These are phyloP conservation scores for Microcyclosporella mali DNA, from an alignment of 2,329 filamentous ascomycete species.

Conservation along the genomic window DNA sequence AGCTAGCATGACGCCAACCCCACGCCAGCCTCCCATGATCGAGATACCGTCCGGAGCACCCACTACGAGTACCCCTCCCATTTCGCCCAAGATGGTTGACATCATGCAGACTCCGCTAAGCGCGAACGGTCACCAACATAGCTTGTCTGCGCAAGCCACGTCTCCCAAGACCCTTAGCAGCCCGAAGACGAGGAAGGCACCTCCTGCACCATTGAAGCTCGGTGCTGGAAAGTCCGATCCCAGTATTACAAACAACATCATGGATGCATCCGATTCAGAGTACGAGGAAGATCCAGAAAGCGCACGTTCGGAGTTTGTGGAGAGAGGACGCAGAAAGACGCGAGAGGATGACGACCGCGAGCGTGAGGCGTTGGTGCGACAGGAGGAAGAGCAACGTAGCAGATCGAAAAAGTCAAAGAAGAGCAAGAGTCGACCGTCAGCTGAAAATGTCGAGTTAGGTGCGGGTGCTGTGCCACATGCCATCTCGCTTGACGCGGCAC, in stretches of 20 bases:
- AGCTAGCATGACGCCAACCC: slow-evolving; percentile 4
- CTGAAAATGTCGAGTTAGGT: slow-evolving; percentile 8
- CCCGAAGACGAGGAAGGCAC: slow-evolving; percentile 60
- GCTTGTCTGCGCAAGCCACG: slow-evolving; percentile 9
- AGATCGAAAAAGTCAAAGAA: slow-evolving; percentile 66
- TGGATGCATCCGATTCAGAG: slow-evolving; percentile 70
- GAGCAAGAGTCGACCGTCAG: slow-evolving; percentile 43
- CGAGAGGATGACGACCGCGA: slow-evolving; percentile 80
- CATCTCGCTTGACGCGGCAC: slow-evolving; percentile 7
- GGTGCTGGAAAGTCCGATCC: slow-evolving; percentile 11
- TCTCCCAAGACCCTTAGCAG: slow-evolving; percentile 17
- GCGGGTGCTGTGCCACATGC: slow-evolving; percentile 8
- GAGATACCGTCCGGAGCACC: slow-evolving; percentile 10
- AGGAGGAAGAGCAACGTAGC: slow-evolving; percentile 60
- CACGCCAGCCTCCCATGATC: slow-evolving; percentile 1
- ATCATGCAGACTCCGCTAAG: slow-evolving; percentile 10
- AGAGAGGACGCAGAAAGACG: slow-evolving; percentile 71
- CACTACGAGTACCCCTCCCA: slow-evolving; percentile 19
- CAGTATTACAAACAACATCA: slow-evolving; percentile 30
- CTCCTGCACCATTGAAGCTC: slow-evolving; percentile 77
- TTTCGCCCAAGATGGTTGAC: slow-evolving; percentile 18
- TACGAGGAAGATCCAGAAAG: slow-evolving; percentile 66
- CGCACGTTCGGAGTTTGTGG: slow-evolving; percentile 26
- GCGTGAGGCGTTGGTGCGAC: slow-evolving; percentile 60
- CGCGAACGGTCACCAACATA: slow-evolving; percentile 9